Conservation (phyloP, 2,329 filamentous ascomycete genomes). For the Rhynchosporium agropyri region DNA sequence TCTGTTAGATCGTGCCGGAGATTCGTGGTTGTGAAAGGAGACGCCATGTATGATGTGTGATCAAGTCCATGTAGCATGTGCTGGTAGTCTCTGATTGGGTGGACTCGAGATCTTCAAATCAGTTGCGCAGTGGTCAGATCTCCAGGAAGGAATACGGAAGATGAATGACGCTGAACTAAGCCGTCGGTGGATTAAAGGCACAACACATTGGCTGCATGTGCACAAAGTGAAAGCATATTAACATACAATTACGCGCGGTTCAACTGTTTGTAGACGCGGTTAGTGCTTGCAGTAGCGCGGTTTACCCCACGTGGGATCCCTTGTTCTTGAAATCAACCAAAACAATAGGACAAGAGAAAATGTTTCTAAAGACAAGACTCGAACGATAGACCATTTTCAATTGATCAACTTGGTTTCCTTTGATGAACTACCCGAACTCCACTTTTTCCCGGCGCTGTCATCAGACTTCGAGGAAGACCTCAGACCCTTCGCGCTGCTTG, state of each 20-base stretch:
- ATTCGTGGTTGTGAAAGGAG: background rate
- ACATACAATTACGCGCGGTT: background rate
- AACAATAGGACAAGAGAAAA: background rate
- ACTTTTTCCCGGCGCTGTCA: slow-evolving; percentile 25
- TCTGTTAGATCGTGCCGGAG: slow-evolving; percentile 3
- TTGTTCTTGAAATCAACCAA: background rate
- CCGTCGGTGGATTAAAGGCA: background rate
- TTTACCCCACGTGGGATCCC: background rate
- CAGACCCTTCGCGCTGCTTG: slow-evolving; percentile 15
- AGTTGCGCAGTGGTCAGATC: background rate
- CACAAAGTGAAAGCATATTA: background rate
- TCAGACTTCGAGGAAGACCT: slow-evolving; percentile 27
- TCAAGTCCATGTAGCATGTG: too few relatives aligned
- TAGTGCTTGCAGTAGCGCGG: background rate
- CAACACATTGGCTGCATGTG: background rate
- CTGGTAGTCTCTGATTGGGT: background rate
- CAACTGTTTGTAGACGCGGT: background rate
- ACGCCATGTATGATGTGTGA: background rate
- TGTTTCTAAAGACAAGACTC: background rate
- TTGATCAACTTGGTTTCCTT: slow-evolving; percentile 28
- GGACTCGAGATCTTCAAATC: background rate
- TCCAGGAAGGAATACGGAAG: background rate
- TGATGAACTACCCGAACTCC: slow-evolving; percentile 23
- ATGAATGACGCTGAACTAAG: slow-evolving; percentile 1
- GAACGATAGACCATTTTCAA: background rate